phyloP scores from a whole-genome alignment of 148 eudicot species.

The Camellia sinensis region DNA sequence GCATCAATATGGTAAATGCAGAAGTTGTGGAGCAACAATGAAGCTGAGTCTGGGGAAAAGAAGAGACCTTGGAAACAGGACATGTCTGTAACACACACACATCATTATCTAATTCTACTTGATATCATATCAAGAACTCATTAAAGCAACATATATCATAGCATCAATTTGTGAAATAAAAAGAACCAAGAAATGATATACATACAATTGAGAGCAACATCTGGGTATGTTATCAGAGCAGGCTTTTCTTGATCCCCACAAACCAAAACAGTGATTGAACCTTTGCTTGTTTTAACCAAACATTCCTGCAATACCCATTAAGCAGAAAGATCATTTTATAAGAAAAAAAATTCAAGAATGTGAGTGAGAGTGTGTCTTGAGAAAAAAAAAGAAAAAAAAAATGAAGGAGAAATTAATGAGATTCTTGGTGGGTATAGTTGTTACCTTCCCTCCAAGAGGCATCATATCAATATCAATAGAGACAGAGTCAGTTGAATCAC shows the following conservation, averaged over 20 bases:
- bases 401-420: not conserved
- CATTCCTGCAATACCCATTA: conserved; percentile 21
- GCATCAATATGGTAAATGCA: conserved; percentile 27
- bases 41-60: conserved; percentile 18
- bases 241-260: conserved; percentile 31
- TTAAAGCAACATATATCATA: not conserved
- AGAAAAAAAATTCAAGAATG: not conserved
- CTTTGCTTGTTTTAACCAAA: conserved; percentile 22
- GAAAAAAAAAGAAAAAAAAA: not conserved
- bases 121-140: not conserved
- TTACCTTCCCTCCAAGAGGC: conserved; percentile 16
- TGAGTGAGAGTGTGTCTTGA: not conserved
- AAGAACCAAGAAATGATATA: not conserved
- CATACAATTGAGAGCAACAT: conserved; percentile 32
- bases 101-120: not conserved
- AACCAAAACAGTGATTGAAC: conserved; percentile 23
- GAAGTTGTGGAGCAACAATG: conserved; percentile 23
- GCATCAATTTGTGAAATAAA: not conserved
- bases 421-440: not conserved
- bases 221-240: conserved; percentile 34
- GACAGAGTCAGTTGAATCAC: conserved; percentile 16
- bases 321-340: not conserved
- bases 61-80: conserved; percentile 25
- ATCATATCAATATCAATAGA: conserved; percentile 18
- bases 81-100: not conserved